A percentile compares a stretch with the other conserved stretches of the same genome.
These are phyloP conservation scores for Hypoxylon subgilvum DNA, from an alignment of 495 filamentous ascomycete genomes.

Conservation along the genomic window DNA sequence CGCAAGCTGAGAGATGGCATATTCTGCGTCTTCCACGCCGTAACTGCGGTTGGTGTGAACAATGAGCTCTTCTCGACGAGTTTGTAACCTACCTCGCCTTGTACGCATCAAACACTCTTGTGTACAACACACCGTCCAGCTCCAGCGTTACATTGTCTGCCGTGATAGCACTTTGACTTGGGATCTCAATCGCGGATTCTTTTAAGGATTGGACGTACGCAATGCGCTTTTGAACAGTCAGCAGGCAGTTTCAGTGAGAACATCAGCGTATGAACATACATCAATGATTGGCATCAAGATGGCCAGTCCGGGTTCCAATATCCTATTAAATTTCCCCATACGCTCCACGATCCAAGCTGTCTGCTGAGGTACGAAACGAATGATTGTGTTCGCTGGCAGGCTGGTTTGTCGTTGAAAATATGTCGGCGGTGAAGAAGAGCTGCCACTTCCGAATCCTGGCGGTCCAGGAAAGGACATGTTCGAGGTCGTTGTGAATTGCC, in stretches of 20 bases:
- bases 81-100: constrained; percentile 88
- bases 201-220: constrained; percentile 98
- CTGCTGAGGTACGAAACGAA: constrained; percentile 98
- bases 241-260: too few relatives aligned
- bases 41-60: too few relatives aligned
- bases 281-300: constrained; percentile 90
- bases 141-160: constrained; percentile 98
- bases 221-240: too few relatives aligned
- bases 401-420: constrained; percentile 65
- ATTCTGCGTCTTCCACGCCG: constrained; percentile 97
- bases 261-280: too few relatives aligned
- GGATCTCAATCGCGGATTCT: constrained; percentile 94
- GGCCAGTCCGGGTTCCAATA: constrained; percentile 88
- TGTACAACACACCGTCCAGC: constrained; percentile 93
- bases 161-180: constrained; percentile 93
- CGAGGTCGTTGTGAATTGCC: too few relatives aligned
- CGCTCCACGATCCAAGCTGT: constrained; percentile 99
- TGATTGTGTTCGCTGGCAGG: constrained; percentile 89
- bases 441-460: too few relatives aligned
- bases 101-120: constrained; percentile 93
- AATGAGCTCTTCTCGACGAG: constrained; percentile 22
- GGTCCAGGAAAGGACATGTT: too few relatives aligned
- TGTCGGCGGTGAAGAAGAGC: too few relatives aligned
- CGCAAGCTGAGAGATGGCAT: constrained; percentile 95
- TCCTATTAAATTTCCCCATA: constrained; percentile 95